phyloP scores from a whole-genome alignment of 768 basidiomycete species.

The Dendrothele bispora region DNA sequence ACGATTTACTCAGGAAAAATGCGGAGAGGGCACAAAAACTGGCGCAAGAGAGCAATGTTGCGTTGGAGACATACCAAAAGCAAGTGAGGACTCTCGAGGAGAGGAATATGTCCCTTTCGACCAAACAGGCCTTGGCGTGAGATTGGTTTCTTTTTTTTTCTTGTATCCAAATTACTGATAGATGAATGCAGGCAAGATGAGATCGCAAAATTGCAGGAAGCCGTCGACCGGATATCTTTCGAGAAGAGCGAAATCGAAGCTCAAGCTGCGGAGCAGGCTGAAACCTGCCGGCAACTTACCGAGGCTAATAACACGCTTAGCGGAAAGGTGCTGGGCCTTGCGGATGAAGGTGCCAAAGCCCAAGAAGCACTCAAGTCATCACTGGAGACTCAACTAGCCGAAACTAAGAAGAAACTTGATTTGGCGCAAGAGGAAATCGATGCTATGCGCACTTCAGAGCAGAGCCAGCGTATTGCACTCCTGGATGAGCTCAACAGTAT shows the following conservation, averaged over 20 bases:
- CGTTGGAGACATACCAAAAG: conserved; percentile 88
- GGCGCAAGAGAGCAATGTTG: conserved; percentile 75
- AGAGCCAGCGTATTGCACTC: conserved; percentile 78
- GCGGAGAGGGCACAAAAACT: conserved; percentile 90
- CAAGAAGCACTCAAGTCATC: conserved; percentile 61
- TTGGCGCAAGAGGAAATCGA: conserved; percentile 70
- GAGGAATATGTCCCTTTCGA: conserved; percentile 53
- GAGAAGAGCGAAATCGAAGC: conserved; percentile 75
- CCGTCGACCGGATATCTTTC: conserved; percentile 54
- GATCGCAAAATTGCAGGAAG: conserved; percentile 55
- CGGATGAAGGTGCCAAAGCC: conserved; percentile 63
- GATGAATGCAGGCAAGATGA: conserved; percentile 59
- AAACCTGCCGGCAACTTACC: conserved; percentile 68
- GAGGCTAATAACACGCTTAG: conserved; percentile 81
- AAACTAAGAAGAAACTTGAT: conserved; percentile 46
- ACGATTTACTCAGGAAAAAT: conserved; percentile 89
- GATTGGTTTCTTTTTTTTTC: conserved; percentile 21
- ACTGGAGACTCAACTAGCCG: conserved; percentile 63
- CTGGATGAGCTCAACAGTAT: conserved; percentile 86
- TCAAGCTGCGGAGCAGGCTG: conserved; percentile 69
- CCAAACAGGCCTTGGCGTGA: conserved; percentile 59
- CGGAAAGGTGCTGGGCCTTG: conserved; percentile 67
- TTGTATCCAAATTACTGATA: conserved; percentile 12
- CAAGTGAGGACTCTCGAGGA: conserved; percentile 83
- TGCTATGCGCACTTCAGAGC: conserved; percentile 67